These are phyloP conservation scores for Crithidia thermophila DNA, from an alignment of 208 protist genomes.

Conservation along the genomic window DNA sequence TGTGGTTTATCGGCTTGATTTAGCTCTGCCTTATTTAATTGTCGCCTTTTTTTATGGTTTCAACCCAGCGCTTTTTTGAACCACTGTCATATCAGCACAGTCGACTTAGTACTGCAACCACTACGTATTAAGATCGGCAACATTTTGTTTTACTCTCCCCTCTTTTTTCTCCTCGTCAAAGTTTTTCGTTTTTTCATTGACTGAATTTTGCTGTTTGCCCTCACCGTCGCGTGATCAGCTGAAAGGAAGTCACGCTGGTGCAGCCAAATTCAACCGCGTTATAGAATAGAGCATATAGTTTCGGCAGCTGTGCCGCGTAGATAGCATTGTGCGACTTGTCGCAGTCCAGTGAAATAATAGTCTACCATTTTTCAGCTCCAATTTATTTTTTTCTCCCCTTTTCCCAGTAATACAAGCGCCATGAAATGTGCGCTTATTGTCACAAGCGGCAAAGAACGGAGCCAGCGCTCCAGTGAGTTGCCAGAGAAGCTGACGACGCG, in stretches of 20 bases:
- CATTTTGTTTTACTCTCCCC: neutral
- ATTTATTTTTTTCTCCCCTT: neutral
- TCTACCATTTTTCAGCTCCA: no score
- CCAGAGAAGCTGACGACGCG: constrained; percentile 26
- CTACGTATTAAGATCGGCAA: no score
- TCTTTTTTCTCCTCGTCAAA: neutral
- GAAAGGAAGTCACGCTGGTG: no score
- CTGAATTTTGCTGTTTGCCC: no score
- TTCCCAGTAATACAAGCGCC: neutral
- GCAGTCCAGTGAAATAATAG: no score
- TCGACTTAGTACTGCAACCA: no score
- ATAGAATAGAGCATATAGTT: no score
- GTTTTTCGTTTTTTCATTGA: neutral
- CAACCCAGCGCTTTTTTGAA: no score
- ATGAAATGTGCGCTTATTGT: constrained; percentile 67
- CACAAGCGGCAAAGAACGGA: constrained; percentile 38
- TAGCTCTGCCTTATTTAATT: neutral
- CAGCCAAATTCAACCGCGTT: no score
- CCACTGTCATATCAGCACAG: no score
- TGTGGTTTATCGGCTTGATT: neutral
- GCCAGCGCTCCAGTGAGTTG: constrained; percentile 53
- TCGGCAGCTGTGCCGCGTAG: no score
- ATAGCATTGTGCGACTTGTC: neutral
- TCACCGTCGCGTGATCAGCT: no score
- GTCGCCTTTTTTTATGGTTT: neutral